A percentile compares a stretch with the other conserved stretches of the same genome.
phyloP scores from a whole-genome alignment of 164 flowering plant species.

The Magnolia kwangsiensis region DNA sequence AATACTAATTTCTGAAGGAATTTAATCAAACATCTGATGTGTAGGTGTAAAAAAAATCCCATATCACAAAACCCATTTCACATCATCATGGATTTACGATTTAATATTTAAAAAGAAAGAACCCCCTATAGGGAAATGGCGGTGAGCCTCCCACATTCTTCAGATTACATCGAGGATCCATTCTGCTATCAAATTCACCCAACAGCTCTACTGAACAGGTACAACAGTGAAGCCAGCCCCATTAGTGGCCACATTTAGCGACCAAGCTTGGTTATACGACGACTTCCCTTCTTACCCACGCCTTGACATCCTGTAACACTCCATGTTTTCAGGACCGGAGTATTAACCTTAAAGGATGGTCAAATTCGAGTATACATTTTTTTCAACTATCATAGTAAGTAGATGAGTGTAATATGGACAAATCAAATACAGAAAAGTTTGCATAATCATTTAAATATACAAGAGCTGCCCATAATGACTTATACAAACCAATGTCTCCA shows the following conservation, averaged over 20 bases:
- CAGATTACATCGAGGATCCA: slow-evolving; percentile 62
- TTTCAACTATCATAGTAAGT: no score
- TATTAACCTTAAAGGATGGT: no score
- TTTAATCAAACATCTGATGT: no score
- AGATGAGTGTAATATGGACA: no score
- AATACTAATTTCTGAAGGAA: no score
- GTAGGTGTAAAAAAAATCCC: neutral
- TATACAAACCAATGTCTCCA: no score
- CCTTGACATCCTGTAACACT: no score
- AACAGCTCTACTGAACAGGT: slow-evolving; percentile 45
- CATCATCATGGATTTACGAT: neutral
- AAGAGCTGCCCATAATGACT: no score
- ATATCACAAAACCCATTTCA: neutral
- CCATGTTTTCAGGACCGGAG: no score
- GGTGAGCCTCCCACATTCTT: slow-evolving; percentile 61
- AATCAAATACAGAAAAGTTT: no score
- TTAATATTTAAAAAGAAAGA: neutral
- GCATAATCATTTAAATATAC: no score
- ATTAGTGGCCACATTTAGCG: slow-evolving; percentile 48
- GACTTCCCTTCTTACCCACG: slow-evolving; percentile 47
- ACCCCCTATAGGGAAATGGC: slow-evolving; percentile 80
- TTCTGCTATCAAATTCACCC: slow-evolving; percentile 77
- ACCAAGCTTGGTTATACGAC: slow-evolving; percentile 35
- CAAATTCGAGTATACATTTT: no score
- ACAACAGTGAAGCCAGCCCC: slow-evolving; percentile 16